Evolutionary conservation across 768 basidiomycete genomes (phyloP).

Genomic region (Nidularia sp.): DNA sequence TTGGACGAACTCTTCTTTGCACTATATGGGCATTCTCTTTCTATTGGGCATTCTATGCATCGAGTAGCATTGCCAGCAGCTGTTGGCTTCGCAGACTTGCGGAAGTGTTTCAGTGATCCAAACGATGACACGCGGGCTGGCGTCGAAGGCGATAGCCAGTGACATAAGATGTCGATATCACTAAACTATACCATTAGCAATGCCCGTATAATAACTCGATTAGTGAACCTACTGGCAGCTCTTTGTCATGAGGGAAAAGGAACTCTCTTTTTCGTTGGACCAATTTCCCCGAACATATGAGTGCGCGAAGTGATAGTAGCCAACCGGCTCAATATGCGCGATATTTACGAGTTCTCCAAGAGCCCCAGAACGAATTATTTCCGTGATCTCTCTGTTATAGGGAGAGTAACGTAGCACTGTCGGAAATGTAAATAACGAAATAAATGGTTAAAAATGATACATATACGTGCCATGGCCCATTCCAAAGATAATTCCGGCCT

Average conservation of each 20-base stretch:
- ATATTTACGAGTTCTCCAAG: constrained; percentile 80
- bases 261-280: constrained; percentile 62
- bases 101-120: constrained; percentile 82
- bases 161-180: constrained; percentile 81
- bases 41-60: constrained; percentile 75
- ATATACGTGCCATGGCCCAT: constrained; percentile 74
- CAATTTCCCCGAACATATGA: constrained; percentile 86
- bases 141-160: constrained; percentile 65
- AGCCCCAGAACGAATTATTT: constrained; percentile 62
- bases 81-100: constrained; percentile 63
- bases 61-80: constrained; percentile 62
- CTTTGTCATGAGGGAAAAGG: constrained; percentile 86
- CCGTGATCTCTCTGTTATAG: constrained; percentile 67
- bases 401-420: constrained; percentile 86
- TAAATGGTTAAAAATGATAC: background rate
- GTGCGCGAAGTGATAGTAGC: constrained; percentile 87
- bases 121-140: constrained; percentile 79
- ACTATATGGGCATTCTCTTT: constrained; percentile 77
- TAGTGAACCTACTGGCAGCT: constrained; percentile 70
- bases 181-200: constrained; percentile 29
- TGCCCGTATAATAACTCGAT: background rate
- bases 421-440: background rate
- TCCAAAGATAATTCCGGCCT: constrained; percentile 73
- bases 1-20: constrained; percentile 70
- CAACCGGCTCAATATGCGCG: constrained; percentile 83